Conservation (phyloP, 2,329 filamentous ascomycete genomes). For the Byssochlamys sp. region DNA sequence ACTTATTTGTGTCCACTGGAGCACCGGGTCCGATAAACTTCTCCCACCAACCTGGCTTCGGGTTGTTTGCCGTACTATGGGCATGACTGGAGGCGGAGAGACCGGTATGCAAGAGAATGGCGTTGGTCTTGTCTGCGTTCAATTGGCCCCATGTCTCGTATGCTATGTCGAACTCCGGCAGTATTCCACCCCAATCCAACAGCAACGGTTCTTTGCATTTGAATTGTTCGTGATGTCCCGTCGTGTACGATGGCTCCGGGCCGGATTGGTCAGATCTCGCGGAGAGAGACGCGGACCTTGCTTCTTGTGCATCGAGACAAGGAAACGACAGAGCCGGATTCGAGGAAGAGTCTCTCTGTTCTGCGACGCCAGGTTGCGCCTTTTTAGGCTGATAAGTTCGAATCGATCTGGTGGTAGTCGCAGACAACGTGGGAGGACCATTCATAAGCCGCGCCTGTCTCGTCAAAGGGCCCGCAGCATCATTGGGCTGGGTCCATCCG, state of each 20-base stretch:
- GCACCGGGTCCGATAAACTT: conserved; percentile 86
- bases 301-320: conserved; percentile 76
- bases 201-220: conserved; percentile 64
- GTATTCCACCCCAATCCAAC: conserved; percentile 89
- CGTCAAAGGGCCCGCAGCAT: neutral
- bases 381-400: conserved; percentile 8
- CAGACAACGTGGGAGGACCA: neutral
- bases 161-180: conserved; percentile 79
- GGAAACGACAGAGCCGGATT: conserved; percentile 85
- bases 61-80: conserved; percentile 77
- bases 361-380: conserved; percentile 11
- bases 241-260: conserved; percentile 88
- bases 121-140: conserved; percentile 74
- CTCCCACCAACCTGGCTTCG: conserved; percentile 95
- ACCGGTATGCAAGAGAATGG: conserved; percentile 84
- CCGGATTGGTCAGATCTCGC: conserved; percentile 60
- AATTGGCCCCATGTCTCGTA: conserved; percentile 86
- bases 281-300: conserved; percentile 63
- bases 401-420: conserved; percentile 7
- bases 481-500: conserved; percentile 5
- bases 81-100: conserved; percentile 96
- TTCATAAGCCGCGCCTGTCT: neutral
- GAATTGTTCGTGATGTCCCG: conserved; percentile 71
- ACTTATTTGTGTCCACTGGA: conserved; percentile 80
- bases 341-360: conserved; percentile 36